Base-by-base conservation (phyloP, 2,329 filamentous ascomycete species). In the Aspergillus piperis region DNA sequence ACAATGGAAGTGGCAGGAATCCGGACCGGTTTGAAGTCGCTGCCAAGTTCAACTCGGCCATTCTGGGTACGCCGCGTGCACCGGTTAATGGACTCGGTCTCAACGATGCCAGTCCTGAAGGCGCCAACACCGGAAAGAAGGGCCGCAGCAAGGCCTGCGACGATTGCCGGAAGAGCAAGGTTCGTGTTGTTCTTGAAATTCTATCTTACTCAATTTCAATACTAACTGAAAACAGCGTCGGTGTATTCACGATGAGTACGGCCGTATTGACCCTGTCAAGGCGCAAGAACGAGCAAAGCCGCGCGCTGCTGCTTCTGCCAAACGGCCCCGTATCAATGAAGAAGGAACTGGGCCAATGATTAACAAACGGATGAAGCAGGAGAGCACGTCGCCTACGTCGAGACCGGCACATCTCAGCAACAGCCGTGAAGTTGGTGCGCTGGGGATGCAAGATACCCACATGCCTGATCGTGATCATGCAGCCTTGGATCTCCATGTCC, bases 151-250 rank as follows among this genome's bases (percentile, higher is more conserved):
- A 88, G 72, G 86, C 86, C 47, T 89, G 86, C 70, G 81, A 86
- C 60, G 86, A 88, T 66, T 89, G 86, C 73, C 83, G 86, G 49
- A 88, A 87, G 71, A 88, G 85, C 80, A 88, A 88, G 81, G 86
- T 87, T 71, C 73, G 82, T 74, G 19, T 41, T 25, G 41, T 11
- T 32, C 55, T 38, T 21, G 8, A 32, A 32, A 2, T 7, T 3
- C 54, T 44, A 44, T 21, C 11, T 27, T 47, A 11, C 1, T 8
- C 19, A 8, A 4, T 39, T 10, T 39, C 51, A 55, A 56, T 30
- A 57, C 52, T 64, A 66, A 72, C 67, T 70, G 61, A 69, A 47
- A 32, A 15, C 48, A 88, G 86, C 85, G 86, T 60, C 85, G 86
- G 68, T 89, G 86, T 68, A 86, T 88, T 52, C 86, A 89, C 68